A percentile compares a stretch with the other conserved stretches of the same genome.
Conservation (phyloP, 129 eudicot genomes). For the Ambrosia artemisiifolia region DNA sequence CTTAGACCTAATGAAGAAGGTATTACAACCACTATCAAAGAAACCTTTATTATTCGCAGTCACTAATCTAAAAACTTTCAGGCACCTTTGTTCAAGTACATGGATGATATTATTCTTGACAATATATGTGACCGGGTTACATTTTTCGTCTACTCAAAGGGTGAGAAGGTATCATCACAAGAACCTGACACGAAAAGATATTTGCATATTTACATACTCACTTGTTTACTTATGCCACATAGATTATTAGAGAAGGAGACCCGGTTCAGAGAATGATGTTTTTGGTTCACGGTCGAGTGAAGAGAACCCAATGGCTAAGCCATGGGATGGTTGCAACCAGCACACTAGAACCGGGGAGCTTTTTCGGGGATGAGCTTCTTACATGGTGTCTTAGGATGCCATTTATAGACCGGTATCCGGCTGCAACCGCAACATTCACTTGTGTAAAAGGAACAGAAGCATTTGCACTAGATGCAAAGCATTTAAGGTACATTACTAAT, state of each 20-base stretch:
- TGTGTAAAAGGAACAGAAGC: constrained; percentile 51
- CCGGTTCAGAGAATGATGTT: constrained; percentile 58
- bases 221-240: neutral
- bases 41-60: neutral
- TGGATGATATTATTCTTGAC: constrained; percentile 62
- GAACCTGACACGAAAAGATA: constrained; percentile 1
- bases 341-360: constrained; percentile 41
- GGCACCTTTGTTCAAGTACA: constrained; percentile 54
- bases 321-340: constrained; percentile 46
- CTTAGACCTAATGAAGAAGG: constrained; percentile 56
- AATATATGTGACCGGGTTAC: constrained; percentile 65
- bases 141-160: constrained; percentile 43
- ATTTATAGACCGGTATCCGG: constrained; percentile 36
- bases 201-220: neutral
- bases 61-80: constrained; percentile 22
- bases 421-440: constrained; percentile 54
- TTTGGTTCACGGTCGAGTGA: constrained; percentile 39
- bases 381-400: constrained; percentile 55
- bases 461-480: constrained; percentile 47
- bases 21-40: neutral
- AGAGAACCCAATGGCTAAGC: constrained; percentile 51
- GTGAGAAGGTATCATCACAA: constrained; percentile 46
- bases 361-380: constrained; percentile 56
- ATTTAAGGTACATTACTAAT: constrained; percentile 43
- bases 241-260: constrained; percentile 65